phyloP scores from a whole-genome alignment of 176 grass and related monocot species.

The Triticum monococcum region DNA sequence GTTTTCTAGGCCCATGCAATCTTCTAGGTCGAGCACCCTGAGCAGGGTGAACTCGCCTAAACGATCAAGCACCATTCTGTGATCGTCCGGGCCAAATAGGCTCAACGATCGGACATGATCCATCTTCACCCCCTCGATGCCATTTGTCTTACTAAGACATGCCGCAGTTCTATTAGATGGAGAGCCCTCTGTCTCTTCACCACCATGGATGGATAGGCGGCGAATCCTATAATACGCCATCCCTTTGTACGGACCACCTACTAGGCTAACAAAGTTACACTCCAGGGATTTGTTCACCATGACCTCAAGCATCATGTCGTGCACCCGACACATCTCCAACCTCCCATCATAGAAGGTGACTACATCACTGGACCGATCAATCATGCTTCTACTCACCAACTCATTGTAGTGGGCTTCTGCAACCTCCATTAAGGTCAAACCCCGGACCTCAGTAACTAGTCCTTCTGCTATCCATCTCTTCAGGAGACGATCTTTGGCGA shows the following conservation, averaged over 20 bases:
- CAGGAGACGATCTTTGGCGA: not conserved
- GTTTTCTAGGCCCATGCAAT: not conserved
- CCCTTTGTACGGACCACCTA: too few species aligned
- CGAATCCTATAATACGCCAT: too few species aligned
- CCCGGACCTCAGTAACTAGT: not conserved
- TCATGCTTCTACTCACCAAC: not conserved
- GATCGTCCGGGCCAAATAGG: not conserved
- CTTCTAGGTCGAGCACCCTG: conserved; percentile 15
- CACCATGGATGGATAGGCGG: too few species aligned
- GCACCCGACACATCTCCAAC: too few species aligned
- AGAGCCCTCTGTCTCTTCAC: too few species aligned
- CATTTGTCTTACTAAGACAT: too few species aligned
- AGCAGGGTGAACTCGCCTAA: not conserved
- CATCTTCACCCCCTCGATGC: too few species aligned
- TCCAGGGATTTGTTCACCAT: too few species aligned
- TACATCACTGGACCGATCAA: not conserved
- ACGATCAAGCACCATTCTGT: not conserved
- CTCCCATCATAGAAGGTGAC: too few species aligned
- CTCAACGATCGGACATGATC: not conserved
- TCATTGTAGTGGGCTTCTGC: not conserved
- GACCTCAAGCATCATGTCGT: too few species aligned
- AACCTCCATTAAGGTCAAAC: not conserved
- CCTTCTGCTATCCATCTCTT: conserved; percentile 5
- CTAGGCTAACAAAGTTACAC: too few species aligned
- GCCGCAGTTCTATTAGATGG: too few species aligned